Percentiles rank a stretch among this genome's conserved stretches.
phyloP scores from a whole-genome alignment of 257 asterid species.

The Parsonsia alboflavescens region DNA sequence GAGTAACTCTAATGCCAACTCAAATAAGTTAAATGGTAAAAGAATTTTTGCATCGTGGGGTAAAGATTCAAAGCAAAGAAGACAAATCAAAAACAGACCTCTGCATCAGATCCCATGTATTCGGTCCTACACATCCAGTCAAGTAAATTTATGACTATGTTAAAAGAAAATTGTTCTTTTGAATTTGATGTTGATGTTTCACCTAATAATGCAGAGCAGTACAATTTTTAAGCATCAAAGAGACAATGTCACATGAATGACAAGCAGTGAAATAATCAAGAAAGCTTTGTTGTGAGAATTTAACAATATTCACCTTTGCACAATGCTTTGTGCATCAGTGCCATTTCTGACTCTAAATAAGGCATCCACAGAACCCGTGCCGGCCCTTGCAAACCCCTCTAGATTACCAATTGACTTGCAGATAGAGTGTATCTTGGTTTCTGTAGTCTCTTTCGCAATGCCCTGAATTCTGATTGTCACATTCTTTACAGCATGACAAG shows the following conservation, averaged over 20 bases:
- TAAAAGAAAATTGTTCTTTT: background rate
- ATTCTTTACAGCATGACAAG: constrained; percentile 21
- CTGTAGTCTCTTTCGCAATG: constrained; percentile 29
- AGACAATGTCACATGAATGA: background rate
- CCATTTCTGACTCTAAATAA: constrained; percentile 36
- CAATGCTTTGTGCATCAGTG: constrained; percentile 17
- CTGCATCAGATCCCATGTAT: background rate
- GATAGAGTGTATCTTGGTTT: constrained; percentile 25
- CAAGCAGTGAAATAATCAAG: background rate
- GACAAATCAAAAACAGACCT: background rate
- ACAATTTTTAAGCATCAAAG: background rate
- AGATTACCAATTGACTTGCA: constrained; percentile 43
- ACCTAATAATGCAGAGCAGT: background rate
- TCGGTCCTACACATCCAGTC: background rate
- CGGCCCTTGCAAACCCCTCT: constrained; percentile 40
- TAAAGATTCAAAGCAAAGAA: background rate
- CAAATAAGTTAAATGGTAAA: background rate
- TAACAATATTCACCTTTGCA: constrained; percentile 30
- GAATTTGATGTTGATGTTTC: background rate
- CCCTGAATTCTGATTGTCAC: constrained; percentile 42
- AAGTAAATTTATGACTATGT: background rate
- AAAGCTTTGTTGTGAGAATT: background rate
- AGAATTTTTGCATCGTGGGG: background rate
- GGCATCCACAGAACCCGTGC: constrained; percentile 34
- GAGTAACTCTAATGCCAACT: background rate